Evolutionary conservation across 2,329 filamentous ascomycete genomes (phyloP), one percentile per base, ranked within the genome.

Genomic region (Exserohilum turcica): DNA sequence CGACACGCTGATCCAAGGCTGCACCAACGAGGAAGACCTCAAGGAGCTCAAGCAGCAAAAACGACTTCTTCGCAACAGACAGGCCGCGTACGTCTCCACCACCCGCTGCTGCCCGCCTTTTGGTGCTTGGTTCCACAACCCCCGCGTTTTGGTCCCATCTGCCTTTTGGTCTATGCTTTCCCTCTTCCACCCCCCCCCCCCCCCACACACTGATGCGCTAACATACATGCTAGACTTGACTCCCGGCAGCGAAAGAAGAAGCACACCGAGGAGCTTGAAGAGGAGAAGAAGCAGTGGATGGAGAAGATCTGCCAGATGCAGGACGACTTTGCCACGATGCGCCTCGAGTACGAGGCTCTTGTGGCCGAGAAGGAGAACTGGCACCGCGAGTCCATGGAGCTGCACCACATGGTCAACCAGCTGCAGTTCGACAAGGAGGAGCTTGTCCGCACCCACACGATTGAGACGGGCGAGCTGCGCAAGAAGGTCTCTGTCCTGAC

Each of bases 11-110:
- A 97, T 99, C 76, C 83, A 88, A 47, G 87, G 91, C 76, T 93
- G 91, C 31, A 91, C 86, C 50, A 89, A 95, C 74, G 93, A 97
- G 70, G 87, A 94, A 62, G 89, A 96, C 79, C 90, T 96, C 80
- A 97, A 96, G 82, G 92, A 97, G 79, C 83, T 99, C 69, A 99
- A 99, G 84, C 92, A 96, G 75, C 94, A 97, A 77, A 97, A 97
- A 82, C 88, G 94, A 56, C 82, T 99, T 57, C 82, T 99, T 59
- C 86, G 94, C 70, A 99, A 99, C 78, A 87, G 94, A 70, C 93
- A 97, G 80, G 94, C 94, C 77, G 94, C 94, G 91, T 96, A 86
- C 70, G 80, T 78, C 63, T n/a, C n/a, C n/a, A n/a, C n/a, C n/a
- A n/a, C n/a, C n/a, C n/a, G n/a, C n/a, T n/a, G n/a, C n/a, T n/a